phyloP scores from a whole-genome alignment of 139 green algal genomes.

The Haematococcus lacustris region DNA sequence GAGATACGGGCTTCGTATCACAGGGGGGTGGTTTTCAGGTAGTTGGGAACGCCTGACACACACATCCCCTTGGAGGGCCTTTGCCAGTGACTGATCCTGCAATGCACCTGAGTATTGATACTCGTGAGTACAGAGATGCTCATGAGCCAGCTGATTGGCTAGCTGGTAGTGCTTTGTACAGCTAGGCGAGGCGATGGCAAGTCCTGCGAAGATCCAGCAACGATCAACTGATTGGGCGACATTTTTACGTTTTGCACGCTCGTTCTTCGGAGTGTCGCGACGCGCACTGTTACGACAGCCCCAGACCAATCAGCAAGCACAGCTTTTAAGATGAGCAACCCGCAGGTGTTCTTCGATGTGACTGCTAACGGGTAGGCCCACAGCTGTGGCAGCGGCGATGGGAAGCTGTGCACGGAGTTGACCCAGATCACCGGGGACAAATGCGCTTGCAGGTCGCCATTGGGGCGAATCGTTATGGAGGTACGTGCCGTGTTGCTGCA shows the following conservation, averaged over 20 bases:
- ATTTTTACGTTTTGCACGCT: not conserved
- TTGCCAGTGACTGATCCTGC: too few species aligned
- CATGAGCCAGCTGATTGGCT: too few species aligned
- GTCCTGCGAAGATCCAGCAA: not conserved
- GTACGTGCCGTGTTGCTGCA: constrained; percentile 16
- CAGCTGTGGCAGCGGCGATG: not conserved
- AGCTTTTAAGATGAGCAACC: not conserved
- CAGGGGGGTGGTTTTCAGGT: too few species aligned
- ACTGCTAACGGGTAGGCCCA: not conserved
- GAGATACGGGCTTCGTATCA: too few species aligned
- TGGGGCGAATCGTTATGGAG: constrained; percentile 81
- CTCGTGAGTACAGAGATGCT: too few species aligned
- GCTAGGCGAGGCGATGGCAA: not conserved
- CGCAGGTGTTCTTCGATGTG: constrained; percentile 11
- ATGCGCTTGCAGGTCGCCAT: constrained; percentile 13
- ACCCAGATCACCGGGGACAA: not conserved
- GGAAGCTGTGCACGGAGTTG: not conserved
- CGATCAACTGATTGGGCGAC: not conserved
- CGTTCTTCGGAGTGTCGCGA: not conserved
- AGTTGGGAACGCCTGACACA: too few species aligned
- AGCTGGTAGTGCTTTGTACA: too few species aligned
- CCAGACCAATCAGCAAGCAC: not conserved
- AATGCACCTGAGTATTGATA: too few species aligned
- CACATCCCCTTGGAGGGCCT: too few species aligned
- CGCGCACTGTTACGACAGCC: not conserved